A percentile compares a stretch with the other conserved stretches of the same genome.
Conservation (phyloP, 2,329 filamentous ascomycete species). For the Spiromastix sp. region DNA sequence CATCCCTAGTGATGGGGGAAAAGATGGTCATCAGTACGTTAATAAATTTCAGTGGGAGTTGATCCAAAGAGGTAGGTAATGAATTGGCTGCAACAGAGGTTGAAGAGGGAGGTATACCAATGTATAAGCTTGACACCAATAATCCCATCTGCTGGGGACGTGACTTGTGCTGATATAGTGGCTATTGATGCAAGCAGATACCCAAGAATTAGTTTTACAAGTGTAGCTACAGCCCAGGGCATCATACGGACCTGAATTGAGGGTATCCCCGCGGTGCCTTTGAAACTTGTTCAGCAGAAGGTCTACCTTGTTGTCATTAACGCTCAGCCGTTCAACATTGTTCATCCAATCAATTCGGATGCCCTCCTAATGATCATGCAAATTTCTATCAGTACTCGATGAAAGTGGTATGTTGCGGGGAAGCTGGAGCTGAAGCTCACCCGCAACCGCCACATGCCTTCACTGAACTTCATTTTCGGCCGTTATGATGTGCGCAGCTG, state of each 20-base stretch:
- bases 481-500: no score
- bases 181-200: slow-evolving; percentile 13
- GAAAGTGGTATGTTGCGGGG: background rate
- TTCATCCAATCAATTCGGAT: slow-evolving; percentile 32
- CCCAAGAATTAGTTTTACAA: background rate
- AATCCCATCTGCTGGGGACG: slow-evolving; percentile 27
- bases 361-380: slow-evolving; percentile 19
- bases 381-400: background rate
- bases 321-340: slow-evolving; percentile 26
- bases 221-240: background rate
- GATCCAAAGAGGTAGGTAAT: background rate
- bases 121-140: slow-evolving; percentile 31
- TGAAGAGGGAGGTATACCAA: slow-evolving; percentile 17
- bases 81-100: background rate
- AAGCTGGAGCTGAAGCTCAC: slow-evolving; percentile 13
- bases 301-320: slow-evolving; percentile 20
- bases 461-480: slow-evolving; percentile 32
- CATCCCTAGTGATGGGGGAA: slow-evolving; percentile 19
- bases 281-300: slow-evolving; percentile 29
- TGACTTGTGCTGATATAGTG: slow-evolving; percentile 23
- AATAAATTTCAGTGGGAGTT: background rate
- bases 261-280: slow-evolving; percentile 28
- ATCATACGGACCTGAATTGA: slow-evolving; percentile 25
- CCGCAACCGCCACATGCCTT: slow-evolving; percentile 30
- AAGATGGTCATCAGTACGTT: slow-evolving; percentile 1